Base-by-base conservation (phyloP, 2,329 filamentous ascomycete species). In the Aspergillus nomiae region DNA sequence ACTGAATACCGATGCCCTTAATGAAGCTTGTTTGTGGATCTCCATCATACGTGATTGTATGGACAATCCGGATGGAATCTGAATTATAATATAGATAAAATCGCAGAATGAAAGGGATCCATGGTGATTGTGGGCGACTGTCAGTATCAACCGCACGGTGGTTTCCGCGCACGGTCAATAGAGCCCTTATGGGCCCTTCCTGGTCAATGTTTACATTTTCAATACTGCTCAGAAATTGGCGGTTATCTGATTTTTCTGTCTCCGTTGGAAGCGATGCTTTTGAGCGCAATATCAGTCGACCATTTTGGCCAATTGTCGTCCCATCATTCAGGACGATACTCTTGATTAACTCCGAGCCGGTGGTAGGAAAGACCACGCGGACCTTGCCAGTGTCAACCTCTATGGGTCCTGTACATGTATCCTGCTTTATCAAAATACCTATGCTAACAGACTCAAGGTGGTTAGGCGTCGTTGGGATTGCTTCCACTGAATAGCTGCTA, bases 1-100 rank as follows among this genome's bases (percentile, higher is more conserved):
- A 65, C 11, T 46, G 59, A 24, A 69, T 54, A 1, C 67, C 67
- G 7, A 88, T 76, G 0, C 83, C 85, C 0, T 79, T 76, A 59
- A 88, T 81, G 66, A 87, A 86, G 61, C 85, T 82, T 26, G 78
- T 77, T 4, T 80, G 73, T 0, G 80, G 70, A 5, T 84, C 76
- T 2, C 81, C 83, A 46, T 88, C 84, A 57, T 83, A 87, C 2
- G 87, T 73, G 19, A 88, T 74, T 26, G 81, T 86, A 68, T 89
- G 86, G 0, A 87, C 76, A 0, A 86, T 75, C 43, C 81, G 80
- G 50, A 89, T 83, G 0, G 83, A 80, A 53, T 86, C 82, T 0
- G 86, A 87, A 63, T 84, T 78, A 34, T 83, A 79, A 67, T 88
- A 88, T 0, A 89, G 73, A 63, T 89, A 89, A 66, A 88, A 87